Evolutionary conservation across 768 basidiomycete species (phyloP), one percentile per base, ranked within the genome.

Genomic region (Sutorius australiensis): DNA sequence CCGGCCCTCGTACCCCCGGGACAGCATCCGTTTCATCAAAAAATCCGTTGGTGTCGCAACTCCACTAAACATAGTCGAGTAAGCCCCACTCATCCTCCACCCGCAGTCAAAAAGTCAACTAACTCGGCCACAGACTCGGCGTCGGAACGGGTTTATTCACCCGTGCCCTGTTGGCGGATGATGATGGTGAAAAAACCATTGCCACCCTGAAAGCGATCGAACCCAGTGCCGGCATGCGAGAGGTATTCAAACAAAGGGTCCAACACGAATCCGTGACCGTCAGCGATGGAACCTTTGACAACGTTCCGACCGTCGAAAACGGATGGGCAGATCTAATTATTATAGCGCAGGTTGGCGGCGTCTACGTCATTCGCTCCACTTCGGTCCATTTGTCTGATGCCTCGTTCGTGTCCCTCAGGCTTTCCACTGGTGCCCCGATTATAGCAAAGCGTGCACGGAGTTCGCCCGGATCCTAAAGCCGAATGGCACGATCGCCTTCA

Each of bases 401-500:
- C 52, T n/a, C n/a, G 44, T 37, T 37, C 28, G 43, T 52, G 9
- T 38, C 5, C 1, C 5, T 52, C 66, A 95, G 85, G 95, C 95
- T 14, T 97, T 86, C 68, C 95, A 98, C 73, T 98, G 95, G 95
- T 89, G 89, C 56, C 87, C 86, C 10, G 81, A 94, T 66, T 87
- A 84, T 64, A 79, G 82, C 42, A 75, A 73, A 48, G 92, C 94
- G 0, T 77, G 81, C 17, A 70, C 70, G 0, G 94, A 97, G 65
- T 89, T 95, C 60, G 78, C 82, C 8, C 82, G 92, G 31, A 81
- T 94, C 57, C 76, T 97, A 45, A 89, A 87, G 63, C 87, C 89
- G 0, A 70, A 72, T n/a, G 91, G 91, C 3, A 69, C 77, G 1
- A 77, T 88, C 16, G 84, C 78, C 6, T 77, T 91, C 51, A 82